Evolutionary conservation across 23 red algal species (phyloP).

Genomic region (Gracilaria gracilis): DNA sequence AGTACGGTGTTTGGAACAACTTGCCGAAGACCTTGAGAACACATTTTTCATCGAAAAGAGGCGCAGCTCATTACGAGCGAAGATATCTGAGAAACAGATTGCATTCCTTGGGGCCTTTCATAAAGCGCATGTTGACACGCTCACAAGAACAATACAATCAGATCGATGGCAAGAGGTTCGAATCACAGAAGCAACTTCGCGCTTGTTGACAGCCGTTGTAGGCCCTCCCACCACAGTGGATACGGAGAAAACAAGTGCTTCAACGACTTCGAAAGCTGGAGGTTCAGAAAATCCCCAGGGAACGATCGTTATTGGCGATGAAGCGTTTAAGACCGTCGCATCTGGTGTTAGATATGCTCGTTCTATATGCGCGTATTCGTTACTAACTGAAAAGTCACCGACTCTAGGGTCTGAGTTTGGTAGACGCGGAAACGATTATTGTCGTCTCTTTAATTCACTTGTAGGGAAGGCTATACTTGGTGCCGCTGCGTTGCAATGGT

Average conservation of each 20-base stretch:
- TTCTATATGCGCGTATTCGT: slow-evolving; percentile 69
- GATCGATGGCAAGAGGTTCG: slow-evolving; percentile 73
- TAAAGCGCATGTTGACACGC: slow-evolving; percentile 67
- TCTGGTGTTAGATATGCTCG: slow-evolving; percentile 60
- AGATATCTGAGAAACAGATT: slow-evolving; percentile 62
- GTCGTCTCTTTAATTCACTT: slow-evolving; percentile 70
- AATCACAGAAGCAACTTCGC: slow-evolving; percentile 7
- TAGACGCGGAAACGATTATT: slow-evolving; percentile 61
- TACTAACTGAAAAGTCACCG: slow-evolving; percentile 61
- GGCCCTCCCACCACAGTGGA: neutral
- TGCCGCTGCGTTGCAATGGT: slow-evolving; percentile 72
- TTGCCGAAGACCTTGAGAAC: slow-evolving; percentile 35
- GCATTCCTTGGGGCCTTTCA: slow-evolving; percentile 69
- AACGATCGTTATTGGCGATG: slow-evolving; percentile 33
- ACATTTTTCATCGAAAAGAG: slow-evolving; percentile 48
- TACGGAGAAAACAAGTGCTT: neutral
- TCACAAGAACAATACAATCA: slow-evolving; percentile 53
- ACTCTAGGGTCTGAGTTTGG: slow-evolving; percentile 60
- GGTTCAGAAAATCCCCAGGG: neutral
- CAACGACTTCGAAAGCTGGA: neutral
- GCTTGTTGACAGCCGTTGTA: slow-evolving; percentile 43
- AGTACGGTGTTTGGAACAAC: slow-evolving; percentile 44
- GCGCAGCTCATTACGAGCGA: slow-evolving; percentile 45
- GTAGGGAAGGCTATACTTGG: slow-evolving; percentile 60
- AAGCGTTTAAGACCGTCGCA: slow-evolving; percentile 67